Conservation (phyloP, 768 basidiomycete genomes). For the Phaeotremella skinneri region DNA sequence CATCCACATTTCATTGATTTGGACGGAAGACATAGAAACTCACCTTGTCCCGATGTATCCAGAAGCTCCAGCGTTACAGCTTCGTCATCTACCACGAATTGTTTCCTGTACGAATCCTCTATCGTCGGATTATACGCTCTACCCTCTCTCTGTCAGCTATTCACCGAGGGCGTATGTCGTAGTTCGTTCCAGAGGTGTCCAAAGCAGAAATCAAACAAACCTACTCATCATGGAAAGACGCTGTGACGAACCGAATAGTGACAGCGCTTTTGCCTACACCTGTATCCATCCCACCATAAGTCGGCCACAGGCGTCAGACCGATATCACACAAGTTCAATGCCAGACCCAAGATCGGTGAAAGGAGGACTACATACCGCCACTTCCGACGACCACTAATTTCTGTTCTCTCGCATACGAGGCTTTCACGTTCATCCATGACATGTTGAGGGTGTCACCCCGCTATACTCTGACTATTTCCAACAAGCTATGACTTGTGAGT, state of each 20-base stretch:
- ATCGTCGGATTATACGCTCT: constrained; percentile 57
- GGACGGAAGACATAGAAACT: constrained; percentile 1
- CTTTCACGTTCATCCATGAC: background rate
- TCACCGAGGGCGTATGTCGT: no score
- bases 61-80: constrained; percentile 56
- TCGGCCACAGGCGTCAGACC: background rate
- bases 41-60: constrained; percentile 57
- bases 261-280: constrained; percentile 52
- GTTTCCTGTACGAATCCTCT: constrained; percentile 54
- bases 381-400: constrained; percentile 34
- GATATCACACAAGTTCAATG: background rate
- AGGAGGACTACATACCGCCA: constrained; percentile 24
- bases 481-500: no score
- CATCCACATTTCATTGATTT: no score
- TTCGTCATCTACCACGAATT: constrained; percentile 56
- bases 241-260: constrained; percentile 55
- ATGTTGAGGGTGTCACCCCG: no score
- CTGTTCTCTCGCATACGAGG: constrained; percentile 19
- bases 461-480: no score
- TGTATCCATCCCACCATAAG: constrained; percentile 7
- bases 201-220: constrained; percentile 5
- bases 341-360: background rate
- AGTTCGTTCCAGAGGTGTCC: background rate
- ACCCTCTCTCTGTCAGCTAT: constrained; percentile 8
- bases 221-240: constrained; percentile 50